Evolutionary conservation across 805 yeast genomes (phyloP).

Genomic region (Cyberlindnera maritima): DNA sequence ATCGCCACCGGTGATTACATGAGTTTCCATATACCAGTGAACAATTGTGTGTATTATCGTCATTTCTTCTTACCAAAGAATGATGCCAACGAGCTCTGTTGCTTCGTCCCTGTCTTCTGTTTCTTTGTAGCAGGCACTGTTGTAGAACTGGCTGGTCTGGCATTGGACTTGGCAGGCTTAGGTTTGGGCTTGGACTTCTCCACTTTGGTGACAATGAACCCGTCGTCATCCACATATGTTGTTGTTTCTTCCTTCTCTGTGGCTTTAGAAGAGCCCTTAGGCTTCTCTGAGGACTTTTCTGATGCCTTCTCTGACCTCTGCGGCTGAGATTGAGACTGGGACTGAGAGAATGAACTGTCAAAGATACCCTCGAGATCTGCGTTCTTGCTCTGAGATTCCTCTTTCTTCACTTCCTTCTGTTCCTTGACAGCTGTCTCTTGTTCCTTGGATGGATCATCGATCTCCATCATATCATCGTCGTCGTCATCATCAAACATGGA

Average conservation of each 20-base stretch:
- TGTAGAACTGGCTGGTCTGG: background rate
- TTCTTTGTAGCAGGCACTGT: constrained; percentile 14
- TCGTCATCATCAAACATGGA: constrained; percentile 38
- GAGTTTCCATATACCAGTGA: too few species aligned
- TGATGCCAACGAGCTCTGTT: constrained; percentile 45
- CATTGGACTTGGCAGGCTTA: constrained; percentile 13
- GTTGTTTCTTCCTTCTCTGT: constrained; percentile 13
- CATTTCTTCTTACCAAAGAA: constrained; percentile 42
- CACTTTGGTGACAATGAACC: constrained; percentile 41
- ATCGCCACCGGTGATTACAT: too few species aligned
- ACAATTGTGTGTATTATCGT: background rate
- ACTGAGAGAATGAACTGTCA: constrained; percentile 20
- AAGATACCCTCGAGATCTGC: constrained; percentile 23
- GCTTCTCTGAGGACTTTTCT: constrained; percentile 2
- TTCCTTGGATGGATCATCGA: background rate
- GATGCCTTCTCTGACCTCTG: constrained; percentile 1
- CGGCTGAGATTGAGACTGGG: constrained; percentile 13
- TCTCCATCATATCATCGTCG: constrained; percentile 22
- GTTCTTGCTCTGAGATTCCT: background rate
- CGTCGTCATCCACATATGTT: constrained; percentile 46
- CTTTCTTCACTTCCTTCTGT: background rate
- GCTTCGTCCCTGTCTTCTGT: constrained; percentile 28
- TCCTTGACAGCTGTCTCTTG: too few species aligned
- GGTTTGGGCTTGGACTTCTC: constrained; percentile 21
- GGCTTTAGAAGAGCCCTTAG: background rate